These are phyloP conservation scores for Penicillium griseofulvum DNA, from an alignment of 2,329 filamentous ascomycete species.

Conservation along the genomic window DNA sequence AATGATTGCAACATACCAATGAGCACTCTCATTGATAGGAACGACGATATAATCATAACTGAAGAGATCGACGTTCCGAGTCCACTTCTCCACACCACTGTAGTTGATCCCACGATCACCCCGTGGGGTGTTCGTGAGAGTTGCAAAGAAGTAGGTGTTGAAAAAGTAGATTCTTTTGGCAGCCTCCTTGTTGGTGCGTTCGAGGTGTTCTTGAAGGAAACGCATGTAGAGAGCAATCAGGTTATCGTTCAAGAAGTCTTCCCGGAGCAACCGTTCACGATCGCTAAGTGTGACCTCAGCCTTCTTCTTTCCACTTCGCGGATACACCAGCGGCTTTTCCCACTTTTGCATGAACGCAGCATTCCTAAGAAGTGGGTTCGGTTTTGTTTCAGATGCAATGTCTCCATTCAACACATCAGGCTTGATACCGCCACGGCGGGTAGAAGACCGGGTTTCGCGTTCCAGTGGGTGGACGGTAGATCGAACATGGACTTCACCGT, in stretches of 20 bases:
- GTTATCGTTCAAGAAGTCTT: conserved; percentile 88
- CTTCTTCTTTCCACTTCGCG: conserved; percentile 46
- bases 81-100: conserved; percentile 82
- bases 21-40: conserved; percentile 79
- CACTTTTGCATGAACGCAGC: conserved; percentile 27
- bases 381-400: neutral
- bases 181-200: conserved; percentile 54
- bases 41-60: conserved; percentile 85
- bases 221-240: conserved; percentile 84
- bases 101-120: conserved; percentile 69
- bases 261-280: conserved; percentile 72
- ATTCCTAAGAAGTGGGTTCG: conserved; percentile 8
- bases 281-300: conserved; percentile 46
- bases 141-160: conserved; percentile 88
- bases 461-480: conserved; percentile 1
- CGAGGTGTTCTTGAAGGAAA: conserved; percentile 63
- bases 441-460: conserved; percentile 34
- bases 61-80: conserved; percentile 78
- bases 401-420: neutral
- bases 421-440: conserved; percentile 14
- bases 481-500: conserved; percentile 23
- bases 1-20: conserved; percentile 96
- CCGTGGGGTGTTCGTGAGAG: conserved; percentile 61
- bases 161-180: conserved; percentile 76
- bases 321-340: conserved; percentile 45